Conservation (phyloP, 495 filamentous ascomycete species). For the Niebla homalea region DNA sequence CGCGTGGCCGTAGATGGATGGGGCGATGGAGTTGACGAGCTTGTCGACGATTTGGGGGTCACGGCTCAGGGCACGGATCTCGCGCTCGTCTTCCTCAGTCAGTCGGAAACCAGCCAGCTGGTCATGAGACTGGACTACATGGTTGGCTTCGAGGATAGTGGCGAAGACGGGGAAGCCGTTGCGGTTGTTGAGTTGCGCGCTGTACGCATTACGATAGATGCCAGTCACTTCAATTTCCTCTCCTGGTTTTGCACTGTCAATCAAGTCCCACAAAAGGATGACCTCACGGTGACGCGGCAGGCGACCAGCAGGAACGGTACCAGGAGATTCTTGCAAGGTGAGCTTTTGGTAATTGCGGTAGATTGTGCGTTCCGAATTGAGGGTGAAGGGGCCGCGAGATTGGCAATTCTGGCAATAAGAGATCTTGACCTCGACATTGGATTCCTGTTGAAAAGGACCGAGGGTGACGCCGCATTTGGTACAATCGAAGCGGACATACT, state of each 20-base stretch:
- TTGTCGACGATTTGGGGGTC: constrained; percentile 93
- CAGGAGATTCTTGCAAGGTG: constrained; percentile 93
- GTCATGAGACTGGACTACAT: constrained; percentile 93
- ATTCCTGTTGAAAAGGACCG: constrained; percentile 95
- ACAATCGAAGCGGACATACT: constrained; percentile 96
- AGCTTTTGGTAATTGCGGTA: constrained; percentile 98
- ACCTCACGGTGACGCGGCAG: constrained; percentile 92
- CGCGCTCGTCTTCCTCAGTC: constrained; percentile 87
- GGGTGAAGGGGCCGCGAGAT: constrained; percentile 84
- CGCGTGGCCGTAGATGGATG: constrained; percentile 91
- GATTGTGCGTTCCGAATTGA: constrained; percentile 97
- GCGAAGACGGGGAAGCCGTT: constrained; percentile 99
- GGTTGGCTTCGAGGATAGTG: constrained; percentile 93
- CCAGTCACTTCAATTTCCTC: constrained; percentile 97
- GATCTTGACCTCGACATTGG: constrained; percentile 88
- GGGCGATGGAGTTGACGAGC: constrained; percentile 86
- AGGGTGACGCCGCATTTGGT: constrained; percentile 82
- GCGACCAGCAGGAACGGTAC: constrained; percentile 91
- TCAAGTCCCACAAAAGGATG: constrained; percentile 91
- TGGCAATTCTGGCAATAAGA: constrained; percentile 97
- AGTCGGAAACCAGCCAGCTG: constrained; percentile 94
- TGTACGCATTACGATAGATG: constrained; percentile 97
- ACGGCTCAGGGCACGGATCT: constrained; percentile 72
- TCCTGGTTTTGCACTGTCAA: constrained; percentile 91
- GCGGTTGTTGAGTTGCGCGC: constrained; percentile 93